Percentiles rank a stretch among this genome's conserved stretches.
Evolutionary conservation across 345 rosid species (phyloP).

Genomic region (Laguncularia racemosa): DNA sequence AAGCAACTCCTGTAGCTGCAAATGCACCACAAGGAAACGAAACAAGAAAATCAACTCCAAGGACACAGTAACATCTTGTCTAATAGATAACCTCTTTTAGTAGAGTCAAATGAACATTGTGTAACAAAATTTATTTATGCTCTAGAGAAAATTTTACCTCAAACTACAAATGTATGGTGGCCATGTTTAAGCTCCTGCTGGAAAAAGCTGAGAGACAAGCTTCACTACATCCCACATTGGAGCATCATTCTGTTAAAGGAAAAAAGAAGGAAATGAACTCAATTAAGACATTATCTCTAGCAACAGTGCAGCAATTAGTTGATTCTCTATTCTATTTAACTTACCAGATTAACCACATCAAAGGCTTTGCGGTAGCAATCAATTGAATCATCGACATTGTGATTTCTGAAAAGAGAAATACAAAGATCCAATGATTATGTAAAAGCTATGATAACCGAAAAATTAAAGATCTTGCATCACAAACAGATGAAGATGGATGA

Average conservation of each 20-base stretch:
- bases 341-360: conserved; percentile 69
- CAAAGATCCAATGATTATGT: conserved; percentile 2
- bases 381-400: conserved; percentile 53
- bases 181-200: conserved; percentile 15
- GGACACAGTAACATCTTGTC: too few relatives aligned
- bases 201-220: conserved; percentile 48
- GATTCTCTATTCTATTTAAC: conserved; percentile 10
- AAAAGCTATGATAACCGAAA: not conserved
- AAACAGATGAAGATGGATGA: too few relatives aligned
- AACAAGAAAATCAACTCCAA: too few relatives aligned
- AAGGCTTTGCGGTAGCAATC: conserved; percentile 57
- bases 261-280: not conserved
- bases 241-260: conserved; percentile 53
- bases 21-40: too few relatives aligned
- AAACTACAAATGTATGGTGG: too few relatives aligned
- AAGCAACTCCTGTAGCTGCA: too few relatives aligned
- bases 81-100: too few relatives aligned
- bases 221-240: conserved; percentile 68
- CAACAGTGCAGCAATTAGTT: not conserved
- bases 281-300: not conserved
- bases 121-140: too few relatives aligned
- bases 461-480: not conserved
- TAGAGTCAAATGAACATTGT: too few relatives aligned
- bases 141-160: too few relatives aligned
- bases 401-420: conserved; percentile 44